phyloP scores from a whole-genome alignment of 148 eudicot genomes.

The Oxyria digyna region DNA sequence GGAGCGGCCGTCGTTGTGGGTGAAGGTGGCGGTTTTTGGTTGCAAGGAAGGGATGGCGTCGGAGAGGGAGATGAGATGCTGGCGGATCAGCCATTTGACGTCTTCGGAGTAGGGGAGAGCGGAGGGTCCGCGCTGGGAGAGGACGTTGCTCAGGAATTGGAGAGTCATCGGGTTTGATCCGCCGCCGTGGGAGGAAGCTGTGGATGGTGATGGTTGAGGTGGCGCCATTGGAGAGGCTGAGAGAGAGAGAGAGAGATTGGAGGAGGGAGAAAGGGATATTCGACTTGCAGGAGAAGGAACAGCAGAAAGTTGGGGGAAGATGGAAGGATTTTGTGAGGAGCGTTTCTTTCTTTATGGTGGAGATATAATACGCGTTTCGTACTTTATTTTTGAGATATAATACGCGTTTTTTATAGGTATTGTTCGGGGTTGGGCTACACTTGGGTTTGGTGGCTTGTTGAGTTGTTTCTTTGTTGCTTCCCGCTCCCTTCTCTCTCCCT shows the following conservation, averaged over 20 bases:
- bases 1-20: constrained; percentile 92
- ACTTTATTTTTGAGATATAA: no score
- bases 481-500: no score
- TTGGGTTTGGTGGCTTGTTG: no score
- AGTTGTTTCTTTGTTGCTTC: no score
- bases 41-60: constrained; percentile 55
- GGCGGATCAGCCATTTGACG: constrained; percentile 84
- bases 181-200: background rate
- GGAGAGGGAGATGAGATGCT: constrained; percentile 53
- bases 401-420: no score
- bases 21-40: constrained; percentile 64
- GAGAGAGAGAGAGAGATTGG: background rate
- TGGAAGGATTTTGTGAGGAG: background rate
- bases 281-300: background rate
- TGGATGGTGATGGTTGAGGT: background rate
- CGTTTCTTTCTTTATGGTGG: background rate
- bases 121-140: constrained; percentile 76
- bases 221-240: background rate
- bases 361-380: background rate
- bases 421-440: no score
- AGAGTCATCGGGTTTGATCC: constrained; percentile 26
- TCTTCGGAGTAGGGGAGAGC: constrained; percentile 74
- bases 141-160: constrained; percentile 72
- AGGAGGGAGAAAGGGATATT: background rate
- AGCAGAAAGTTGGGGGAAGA: background rate